These are phyloP conservation scores for Beta corolliflora DNA, from an alignment of 179 eudicot species.

Conservation along the genomic window DNA sequence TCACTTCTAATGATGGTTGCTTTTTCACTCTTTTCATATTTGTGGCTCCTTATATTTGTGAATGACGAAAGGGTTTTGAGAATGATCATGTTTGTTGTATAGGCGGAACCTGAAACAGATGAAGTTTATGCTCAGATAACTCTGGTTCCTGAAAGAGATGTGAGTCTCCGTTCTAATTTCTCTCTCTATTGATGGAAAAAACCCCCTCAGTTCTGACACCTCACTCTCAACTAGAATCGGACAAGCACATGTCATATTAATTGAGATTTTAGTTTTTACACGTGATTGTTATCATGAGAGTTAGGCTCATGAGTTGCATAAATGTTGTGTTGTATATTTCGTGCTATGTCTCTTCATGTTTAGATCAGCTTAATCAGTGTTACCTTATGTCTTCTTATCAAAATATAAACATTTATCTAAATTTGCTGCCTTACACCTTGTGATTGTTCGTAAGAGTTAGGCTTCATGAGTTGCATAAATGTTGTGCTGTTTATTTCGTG, in stretches of 20 bases:
- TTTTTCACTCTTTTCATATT: not conserved
- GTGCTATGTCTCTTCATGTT: not conserved
- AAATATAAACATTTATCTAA: constrained; percentile 8
- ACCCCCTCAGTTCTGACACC: not conserved
- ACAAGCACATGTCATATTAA: not conserved
- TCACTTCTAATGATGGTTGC: constrained; percentile 4
- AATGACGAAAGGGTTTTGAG: constrained; percentile 1
- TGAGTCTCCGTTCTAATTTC: constrained; percentile 35
- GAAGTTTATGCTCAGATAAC: constrained; percentile 92
- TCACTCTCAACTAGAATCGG: not conserved
- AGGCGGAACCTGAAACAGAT: constrained; percentile 95
- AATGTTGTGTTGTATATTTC: not conserved
- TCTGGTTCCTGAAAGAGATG: constrained; percentile 74
- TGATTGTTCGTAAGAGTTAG: not conserved
- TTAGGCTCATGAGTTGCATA: not conserved
- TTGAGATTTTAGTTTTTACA: not conserved
- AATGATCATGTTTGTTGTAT: constrained; percentile 27
- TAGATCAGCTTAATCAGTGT: not conserved
- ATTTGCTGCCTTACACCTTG: not conserved
- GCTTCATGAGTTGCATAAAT: no score
- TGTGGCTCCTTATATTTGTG: constrained; percentile 11
- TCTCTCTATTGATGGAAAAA: not conserved
- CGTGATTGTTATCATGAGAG: not conserved
- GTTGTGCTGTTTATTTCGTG: not conserved
- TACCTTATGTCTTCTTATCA: not conserved